phyloP scores from a whole-genome alignment of 2,329 filamentous ascomycete species.

The Neofusicoccum sp. region DNA sequence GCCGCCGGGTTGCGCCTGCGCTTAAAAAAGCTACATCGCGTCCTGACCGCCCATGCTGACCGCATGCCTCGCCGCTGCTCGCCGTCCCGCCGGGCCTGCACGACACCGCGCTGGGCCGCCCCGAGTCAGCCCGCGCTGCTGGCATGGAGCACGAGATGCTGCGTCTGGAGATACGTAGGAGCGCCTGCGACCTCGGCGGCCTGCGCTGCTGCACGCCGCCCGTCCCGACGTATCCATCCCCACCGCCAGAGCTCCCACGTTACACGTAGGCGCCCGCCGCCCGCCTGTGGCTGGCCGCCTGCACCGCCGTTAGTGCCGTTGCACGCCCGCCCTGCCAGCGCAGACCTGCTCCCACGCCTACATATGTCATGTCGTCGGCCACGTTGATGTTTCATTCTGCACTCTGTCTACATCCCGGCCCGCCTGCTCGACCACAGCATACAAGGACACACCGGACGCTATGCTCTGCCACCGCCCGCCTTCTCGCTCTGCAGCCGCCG shows the following conservation, averaged over 20 bases:
- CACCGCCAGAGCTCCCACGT: not conserved
- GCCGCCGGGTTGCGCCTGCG: not conserved
- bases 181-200: too few relatives aligned
- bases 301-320: not conserved
- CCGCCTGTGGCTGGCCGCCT: not conserved
- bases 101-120: not conserved
- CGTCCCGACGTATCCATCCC: not conserved
- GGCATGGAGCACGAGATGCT: too few relatives aligned
- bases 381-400: constrained; percentile 3
- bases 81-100: not conserved
- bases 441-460: too few relatives aligned
- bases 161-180: too few relatives aligned
- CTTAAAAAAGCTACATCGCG: not conserved
- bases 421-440: too few relatives aligned
- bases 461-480: not conserved
- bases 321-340: not conserved
- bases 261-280: constrained; percentile 6
- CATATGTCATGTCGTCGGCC: not conserved
- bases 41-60: not conserved
- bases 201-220: too few relatives aligned
- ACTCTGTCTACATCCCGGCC: not conserved
- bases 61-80: not conserved
- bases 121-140: too few relatives aligned
- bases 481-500: constrained; percentile 39
- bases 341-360: not conserved